Conservation (phyloP, 192 early-diverging fungal species). For the Coemansia sp. region DNA sequence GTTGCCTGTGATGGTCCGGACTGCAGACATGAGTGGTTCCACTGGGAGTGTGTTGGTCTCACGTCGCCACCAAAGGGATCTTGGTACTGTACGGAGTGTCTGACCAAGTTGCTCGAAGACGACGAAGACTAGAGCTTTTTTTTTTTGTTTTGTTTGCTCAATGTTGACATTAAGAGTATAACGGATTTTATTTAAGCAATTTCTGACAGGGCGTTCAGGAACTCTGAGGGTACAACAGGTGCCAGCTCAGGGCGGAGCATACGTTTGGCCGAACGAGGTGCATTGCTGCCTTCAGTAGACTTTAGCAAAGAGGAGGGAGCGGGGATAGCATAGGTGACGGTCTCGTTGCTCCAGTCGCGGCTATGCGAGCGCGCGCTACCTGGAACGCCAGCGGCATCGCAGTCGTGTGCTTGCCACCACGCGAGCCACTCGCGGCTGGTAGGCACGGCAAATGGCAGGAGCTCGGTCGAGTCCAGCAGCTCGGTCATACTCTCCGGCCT, state of each 20-base stretch:
- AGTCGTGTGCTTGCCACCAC: slow-evolving; percentile 43
- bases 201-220: slow-evolving; percentile 38
- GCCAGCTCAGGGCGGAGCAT: slow-evolving; percentile 31
- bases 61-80: slow-evolving; percentile 57
- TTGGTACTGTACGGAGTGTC: slow-evolving; percentile 61
- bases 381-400: not conserved
- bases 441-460: slow-evolving; percentile 66
- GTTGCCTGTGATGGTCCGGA: slow-evolving; percentile 57
- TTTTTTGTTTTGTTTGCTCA: slow-evolving; percentile 5
- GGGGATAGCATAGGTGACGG: slow-evolving; percentile 18
- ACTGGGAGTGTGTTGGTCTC: slow-evolving; percentile 62
- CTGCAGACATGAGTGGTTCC: slow-evolving; percentile 62
- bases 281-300: not conserved
- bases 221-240: slow-evolving; percentile 47
- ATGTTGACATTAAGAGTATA: not conserved
- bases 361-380: slow-evolving; percentile 20
- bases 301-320: slow-evolving; percentile 1
- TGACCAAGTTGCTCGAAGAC: slow-evolving; percentile 46
- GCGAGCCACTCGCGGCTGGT: slow-evolving; percentile 58
- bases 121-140: slow-evolving; percentile 20
- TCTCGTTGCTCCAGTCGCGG: slow-evolving; percentile 55
- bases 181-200: slow-evolving; percentile 15
- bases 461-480: slow-evolving; percentile 59
- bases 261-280: not conserved
- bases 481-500: slow-evolving; percentile 56